Evolutionary conservation across 495 filamentous ascomycete genomes (phyloP).

Genomic region (Penicillium malachiteum): DNA sequence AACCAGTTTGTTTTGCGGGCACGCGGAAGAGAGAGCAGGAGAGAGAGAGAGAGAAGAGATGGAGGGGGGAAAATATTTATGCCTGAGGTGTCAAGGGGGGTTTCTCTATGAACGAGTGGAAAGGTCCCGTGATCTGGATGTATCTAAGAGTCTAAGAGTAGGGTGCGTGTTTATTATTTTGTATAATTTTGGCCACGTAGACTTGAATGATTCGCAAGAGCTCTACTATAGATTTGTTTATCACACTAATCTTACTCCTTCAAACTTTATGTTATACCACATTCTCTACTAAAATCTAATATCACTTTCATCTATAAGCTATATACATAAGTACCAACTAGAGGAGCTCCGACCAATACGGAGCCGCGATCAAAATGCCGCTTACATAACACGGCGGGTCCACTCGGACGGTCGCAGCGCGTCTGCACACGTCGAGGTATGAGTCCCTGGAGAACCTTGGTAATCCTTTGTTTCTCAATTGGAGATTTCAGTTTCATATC

Average conservation of each 20-base stretch:
- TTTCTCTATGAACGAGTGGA: too few relatives aligned
- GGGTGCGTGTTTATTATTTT: too few relatives aligned
- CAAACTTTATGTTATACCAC: too few relatives aligned
- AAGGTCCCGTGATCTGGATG: too few relatives aligned
- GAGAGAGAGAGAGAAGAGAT: conserved; percentile 6
- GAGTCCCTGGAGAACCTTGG: conserved; percentile 4
- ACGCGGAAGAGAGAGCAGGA: conserved; percentile 17
- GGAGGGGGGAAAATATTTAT: conserved; percentile 6
- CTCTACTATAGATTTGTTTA: too few relatives aligned
- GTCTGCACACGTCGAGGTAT: conserved; percentile 28
- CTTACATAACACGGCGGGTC: conserved; percentile 26
- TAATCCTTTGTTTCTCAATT: background rate
- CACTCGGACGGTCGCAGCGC: conserved; percentile 26
- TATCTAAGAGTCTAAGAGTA: too few relatives aligned
- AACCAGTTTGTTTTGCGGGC: conserved; percentile 21
- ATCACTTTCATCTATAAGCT: too few relatives aligned
- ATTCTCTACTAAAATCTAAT: too few relatives aligned
- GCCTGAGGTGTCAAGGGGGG: conserved; percentile 16
- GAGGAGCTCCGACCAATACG: background rate
- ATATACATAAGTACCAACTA: too few relatives aligned
- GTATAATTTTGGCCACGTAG: too few relatives aligned
- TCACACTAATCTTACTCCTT: too few relatives aligned
- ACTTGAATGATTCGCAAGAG: too few relatives aligned
- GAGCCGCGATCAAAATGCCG: conserved; percentile 8
- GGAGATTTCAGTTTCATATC: background rate